Evolutionary conservation across 1,284 basidiomycete genomes (phyloP).

Genomic region (Flammula alnicola): DNA sequence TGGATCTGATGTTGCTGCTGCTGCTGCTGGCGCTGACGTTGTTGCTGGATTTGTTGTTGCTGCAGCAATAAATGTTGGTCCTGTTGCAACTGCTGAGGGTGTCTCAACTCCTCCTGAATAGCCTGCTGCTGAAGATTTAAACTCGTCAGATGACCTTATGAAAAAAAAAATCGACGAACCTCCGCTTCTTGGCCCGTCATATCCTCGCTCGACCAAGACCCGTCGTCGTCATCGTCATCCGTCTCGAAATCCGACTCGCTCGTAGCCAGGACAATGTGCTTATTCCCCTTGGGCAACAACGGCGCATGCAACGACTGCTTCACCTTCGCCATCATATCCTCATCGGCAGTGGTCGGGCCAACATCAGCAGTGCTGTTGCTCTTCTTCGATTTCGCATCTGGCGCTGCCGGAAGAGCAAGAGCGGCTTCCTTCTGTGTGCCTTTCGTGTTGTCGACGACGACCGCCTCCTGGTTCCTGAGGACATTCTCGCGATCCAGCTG

Average conservation of each 20-base stretch:
- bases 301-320: conserved; percentile 17
- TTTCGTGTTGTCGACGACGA: conserved; percentile 23
- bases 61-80: conserved; percentile 13
- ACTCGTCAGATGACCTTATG: neutral
- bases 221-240: conserved; percentile 56
- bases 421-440: conserved; percentile 20
- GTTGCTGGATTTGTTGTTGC: conserved; percentile 21
- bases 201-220: conserved; percentile 61
- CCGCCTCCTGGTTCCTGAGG: too few species aligned
- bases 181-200: conserved; percentile 41
- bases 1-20: conserved; percentile 19
- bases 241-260: conserved; percentile 31
- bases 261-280: conserved; percentile 38
- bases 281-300: conserved; percentile 28
- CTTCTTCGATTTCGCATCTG: conserved; percentile 10
- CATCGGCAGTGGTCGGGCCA: conserved; percentile 5
- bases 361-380: conserved; percentile 15
- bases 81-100: neutral
- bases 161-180: conserved; percentile 8
- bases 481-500: too few species aligned
- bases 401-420: neutral
- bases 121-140: neutral
- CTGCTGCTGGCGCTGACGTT: conserved; percentile 20
- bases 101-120: neutral
- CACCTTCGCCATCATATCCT: conserved; percentile 15